Percentiles rank a stretch among this genome's conserved stretches.
Conservation (phyloP, 2,329 filamentous ascomycete species). For the Fusarium stilboides region DNA sequence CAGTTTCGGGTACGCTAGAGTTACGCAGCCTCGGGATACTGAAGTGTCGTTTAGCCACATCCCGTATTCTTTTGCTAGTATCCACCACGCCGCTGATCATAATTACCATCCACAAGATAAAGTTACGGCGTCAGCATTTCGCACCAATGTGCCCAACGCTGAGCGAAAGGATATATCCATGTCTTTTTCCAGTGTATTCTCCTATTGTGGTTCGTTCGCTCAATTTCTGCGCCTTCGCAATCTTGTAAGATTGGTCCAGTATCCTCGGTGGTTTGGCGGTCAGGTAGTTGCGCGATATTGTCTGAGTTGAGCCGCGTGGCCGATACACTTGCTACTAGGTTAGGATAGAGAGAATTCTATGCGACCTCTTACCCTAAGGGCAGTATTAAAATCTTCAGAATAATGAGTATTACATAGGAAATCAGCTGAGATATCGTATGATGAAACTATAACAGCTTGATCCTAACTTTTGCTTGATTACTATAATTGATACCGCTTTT, state of each 20-base stretch:
- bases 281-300: neutral
- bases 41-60: neutral
- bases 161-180: neutral
- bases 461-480: too few relatives aligned
- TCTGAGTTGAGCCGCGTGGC: neutral
- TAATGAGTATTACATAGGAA: neutral
- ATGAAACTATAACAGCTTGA: neutral
- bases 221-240: neutral
- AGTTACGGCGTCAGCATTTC: neutral
- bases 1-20: too few relatives aligned
- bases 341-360: neutral
- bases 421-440: neutral
- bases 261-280: neutral
- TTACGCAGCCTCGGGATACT: too few relatives aligned
- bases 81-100: slow-evolving; percentile 24
- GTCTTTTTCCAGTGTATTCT: too few relatives aligned
- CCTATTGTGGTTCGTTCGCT: too few relatives aligned
- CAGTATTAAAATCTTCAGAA: neutral
- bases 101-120: slow-evolving; percentile 12
- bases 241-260: neutral
- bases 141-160: neutral
- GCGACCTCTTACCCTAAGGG: neutral
- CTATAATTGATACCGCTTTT: too few relatives aligned
- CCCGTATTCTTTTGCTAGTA: neutral
- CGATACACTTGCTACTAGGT: neutral